A percentile compares a stretch with the other conserved stretches of the same genome.
These are phyloP conservation scores for Cyberlindnera mycetangii DNA, from an alignment of 805 yeast species.

Conservation along the genomic window DNA sequence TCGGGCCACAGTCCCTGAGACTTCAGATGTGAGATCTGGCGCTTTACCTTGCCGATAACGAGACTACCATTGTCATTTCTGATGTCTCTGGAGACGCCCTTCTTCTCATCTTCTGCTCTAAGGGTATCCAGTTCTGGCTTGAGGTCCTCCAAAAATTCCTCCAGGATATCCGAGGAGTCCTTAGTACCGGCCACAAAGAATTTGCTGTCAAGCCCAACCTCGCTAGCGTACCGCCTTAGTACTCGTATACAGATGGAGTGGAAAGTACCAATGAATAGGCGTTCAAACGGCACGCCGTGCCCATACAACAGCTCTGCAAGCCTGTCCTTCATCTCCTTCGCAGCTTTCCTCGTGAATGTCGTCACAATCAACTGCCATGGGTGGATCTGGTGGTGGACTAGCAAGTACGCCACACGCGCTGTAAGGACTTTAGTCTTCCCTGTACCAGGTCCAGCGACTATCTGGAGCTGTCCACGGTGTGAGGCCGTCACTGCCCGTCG, in stretches of 20 bases:
- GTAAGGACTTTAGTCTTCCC: constrained; percentile 78
- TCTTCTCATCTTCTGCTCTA: constrained; percentile 4
- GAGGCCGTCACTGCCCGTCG: constrained; percentile 42
- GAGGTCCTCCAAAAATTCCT: constrained; percentile 31
- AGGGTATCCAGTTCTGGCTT: constrained; percentile 2
- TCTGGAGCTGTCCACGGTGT: constrained; percentile 41
- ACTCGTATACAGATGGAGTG: constrained; percentile 75
- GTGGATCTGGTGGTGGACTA: constrained; percentile 46
- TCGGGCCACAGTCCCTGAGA: constrained; percentile 47
- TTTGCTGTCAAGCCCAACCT: constrained; percentile 38
- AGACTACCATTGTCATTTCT: constrained; percentile 10
- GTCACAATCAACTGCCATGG: constrained; percentile 76
- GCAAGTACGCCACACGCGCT: constrained; percentile 70
- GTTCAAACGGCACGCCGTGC: constrained; percentile 33
- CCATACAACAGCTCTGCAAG: constrained; percentile 37
- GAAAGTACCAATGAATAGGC: constrained; percentile 79
- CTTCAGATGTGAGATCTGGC: constrained; percentile 51
- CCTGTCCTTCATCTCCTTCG: constrained; percentile 76
- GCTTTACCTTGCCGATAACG: constrained; percentile 9
- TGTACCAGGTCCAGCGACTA: constrained; percentile 67
- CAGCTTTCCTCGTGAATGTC: constrained; percentile 92
- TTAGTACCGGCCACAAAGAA: constrained; percentile 63
- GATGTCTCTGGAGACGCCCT: constrained; percentile 6
- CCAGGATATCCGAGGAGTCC: constrained; percentile 50
- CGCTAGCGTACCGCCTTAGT: constrained; percentile 51